A percentile compares a stretch with the other conserved stretches of the same genome.
phyloP scores from a whole-genome alignment of 2,329 filamentous ascomycete species.

The Colletotrichum spaethianum region DNA sequence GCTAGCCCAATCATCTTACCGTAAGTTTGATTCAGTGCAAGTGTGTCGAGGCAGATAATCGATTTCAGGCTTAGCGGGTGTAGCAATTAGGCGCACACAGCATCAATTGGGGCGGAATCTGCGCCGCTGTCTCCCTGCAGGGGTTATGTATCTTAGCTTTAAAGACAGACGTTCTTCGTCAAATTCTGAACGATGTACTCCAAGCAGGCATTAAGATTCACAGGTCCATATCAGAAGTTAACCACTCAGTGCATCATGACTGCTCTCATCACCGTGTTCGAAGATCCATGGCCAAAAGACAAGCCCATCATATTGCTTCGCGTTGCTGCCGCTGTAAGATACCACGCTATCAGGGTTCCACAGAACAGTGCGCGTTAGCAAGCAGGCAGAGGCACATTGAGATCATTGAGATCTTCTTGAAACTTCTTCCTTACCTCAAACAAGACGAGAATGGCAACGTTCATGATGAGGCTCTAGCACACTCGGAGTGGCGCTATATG shows the following conservation, averaged over 20 bases:
- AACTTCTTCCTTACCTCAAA: conserved; percentile 38
- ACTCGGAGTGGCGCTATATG: conserved; percentile 43
- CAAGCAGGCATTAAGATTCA: background rate
- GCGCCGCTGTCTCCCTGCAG: conserved; percentile 2
- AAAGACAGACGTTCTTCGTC: background rate
- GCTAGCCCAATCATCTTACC: conserved; percentile 22
- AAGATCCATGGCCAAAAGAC: conserved; percentile 20
- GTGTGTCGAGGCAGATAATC: conserved; percentile 3
- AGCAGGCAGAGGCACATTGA: conserved; percentile 31
- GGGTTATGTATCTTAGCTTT: background rate
- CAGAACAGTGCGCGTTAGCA: background rate
- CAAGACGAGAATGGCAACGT: conserved; percentile 26
- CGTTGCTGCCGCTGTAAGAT: conserved; percentile 18
- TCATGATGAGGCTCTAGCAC: conserved; percentile 34
- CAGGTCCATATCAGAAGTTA: background rate
- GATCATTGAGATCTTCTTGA: conserved; percentile 39
- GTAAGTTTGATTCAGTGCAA: too few relatives aligned
- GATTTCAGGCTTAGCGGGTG: conserved; percentile 15
- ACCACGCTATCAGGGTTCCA: too few relatives aligned
- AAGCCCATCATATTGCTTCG: conserved; percentile 9
- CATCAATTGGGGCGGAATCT: conserved; percentile 8
- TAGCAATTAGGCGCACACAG: background rate
- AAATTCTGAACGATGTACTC: too few relatives aligned
- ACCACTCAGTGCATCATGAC: background rate
- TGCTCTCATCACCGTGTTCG: conserved; percentile 10